Evolutionary conservation across 768 basidiomycete genomes (phyloP).

Genomic region (Clavulina sp.): DNA sequence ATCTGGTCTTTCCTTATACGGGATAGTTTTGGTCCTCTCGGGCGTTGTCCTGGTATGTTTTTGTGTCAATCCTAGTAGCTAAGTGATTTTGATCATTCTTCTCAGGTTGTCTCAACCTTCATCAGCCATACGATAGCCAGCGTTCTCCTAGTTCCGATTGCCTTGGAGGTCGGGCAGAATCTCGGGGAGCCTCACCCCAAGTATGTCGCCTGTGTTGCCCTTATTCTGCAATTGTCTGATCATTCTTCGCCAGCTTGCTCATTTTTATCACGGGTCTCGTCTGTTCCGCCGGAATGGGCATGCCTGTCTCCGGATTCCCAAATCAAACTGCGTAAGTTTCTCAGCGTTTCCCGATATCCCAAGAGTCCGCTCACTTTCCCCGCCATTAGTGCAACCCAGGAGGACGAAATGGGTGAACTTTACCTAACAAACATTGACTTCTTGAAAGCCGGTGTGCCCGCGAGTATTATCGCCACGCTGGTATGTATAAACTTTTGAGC

Average conservation of each 20-base stretch:
- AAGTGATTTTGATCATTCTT: constrained; percentile 10
- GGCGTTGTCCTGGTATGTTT: constrained; percentile 46
- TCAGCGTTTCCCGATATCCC: not conserved
- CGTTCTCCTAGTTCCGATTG: constrained; percentile 92
- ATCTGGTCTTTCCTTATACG: constrained; percentile 42
- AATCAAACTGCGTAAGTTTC: constrained; percentile 82
- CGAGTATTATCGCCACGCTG: constrained; percentile 74
- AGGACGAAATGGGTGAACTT: constrained; percentile 80
- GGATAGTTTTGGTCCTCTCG: constrained; percentile 53
- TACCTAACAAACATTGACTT: constrained; percentile 81
- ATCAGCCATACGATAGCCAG: constrained; percentile 97
- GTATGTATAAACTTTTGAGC: constrained; percentile 25
- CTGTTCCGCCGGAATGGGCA: constrained; percentile 93
- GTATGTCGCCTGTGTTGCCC: not conserved
- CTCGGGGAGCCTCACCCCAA: constrained; percentile 37
- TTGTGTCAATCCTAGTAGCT: not conserved
- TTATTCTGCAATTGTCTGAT: not conserved
- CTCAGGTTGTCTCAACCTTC: constrained; percentile 75
- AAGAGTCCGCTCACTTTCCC: not conserved
- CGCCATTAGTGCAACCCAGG: constrained; percentile 57
- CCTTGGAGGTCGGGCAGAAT: constrained; percentile 70
- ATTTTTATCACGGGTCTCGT: constrained; percentile 88
- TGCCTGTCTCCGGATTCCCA: constrained; percentile 98
- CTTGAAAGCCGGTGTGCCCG: constrained; percentile 83
- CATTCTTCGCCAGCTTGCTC: constrained; percentile 40